Conservation (phyloP, 2,329 filamentous ascomycete species). For the Neonectria punicea region DNA sequence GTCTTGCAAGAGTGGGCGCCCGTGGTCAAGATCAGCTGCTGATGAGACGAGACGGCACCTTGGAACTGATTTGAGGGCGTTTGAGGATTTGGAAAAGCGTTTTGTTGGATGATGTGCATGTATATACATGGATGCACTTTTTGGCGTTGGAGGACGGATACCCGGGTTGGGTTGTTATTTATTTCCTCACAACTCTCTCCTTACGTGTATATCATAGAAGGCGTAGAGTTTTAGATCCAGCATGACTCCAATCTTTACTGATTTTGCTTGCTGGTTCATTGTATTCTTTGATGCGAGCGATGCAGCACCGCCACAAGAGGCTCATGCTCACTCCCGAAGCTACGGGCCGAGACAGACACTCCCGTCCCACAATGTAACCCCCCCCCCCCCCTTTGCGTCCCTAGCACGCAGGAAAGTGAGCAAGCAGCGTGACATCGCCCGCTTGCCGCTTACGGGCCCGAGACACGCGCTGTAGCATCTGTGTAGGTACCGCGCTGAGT, state of each 20-base stretch:
- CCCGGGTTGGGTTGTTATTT: not conserved
- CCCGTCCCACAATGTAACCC: not conserved
- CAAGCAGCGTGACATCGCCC: not conserved
- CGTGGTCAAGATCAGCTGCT: not conserved
- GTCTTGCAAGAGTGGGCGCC: slow-evolving; percentile 54
- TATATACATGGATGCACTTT: slow-evolving; percentile 1
- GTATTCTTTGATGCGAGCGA: not conserved
- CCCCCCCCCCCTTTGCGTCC: not conserved
- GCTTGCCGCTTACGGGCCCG: not conserved
- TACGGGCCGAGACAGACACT: not conserved
- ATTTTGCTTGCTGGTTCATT: not conserved
- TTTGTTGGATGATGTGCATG: not conserved
- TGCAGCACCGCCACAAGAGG: not conserved
- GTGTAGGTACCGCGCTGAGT: not conserved
- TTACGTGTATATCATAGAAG: not conserved
- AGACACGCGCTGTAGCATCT: not conserved
- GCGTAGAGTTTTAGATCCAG: not conserved
- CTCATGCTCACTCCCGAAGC: not conserved
- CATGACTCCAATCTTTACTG: not conserved
- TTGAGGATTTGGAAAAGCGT: not conserved
- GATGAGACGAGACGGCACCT: not conserved
- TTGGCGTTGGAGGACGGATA: not conserved
- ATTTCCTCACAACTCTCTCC: not conserved
- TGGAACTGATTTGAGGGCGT: slow-evolving; percentile 1
- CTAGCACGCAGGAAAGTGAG: not conserved